Evolutionary conservation across 176 grass and related monocot species (phyloP).

Genomic region (Carex cristatella): DNA sequence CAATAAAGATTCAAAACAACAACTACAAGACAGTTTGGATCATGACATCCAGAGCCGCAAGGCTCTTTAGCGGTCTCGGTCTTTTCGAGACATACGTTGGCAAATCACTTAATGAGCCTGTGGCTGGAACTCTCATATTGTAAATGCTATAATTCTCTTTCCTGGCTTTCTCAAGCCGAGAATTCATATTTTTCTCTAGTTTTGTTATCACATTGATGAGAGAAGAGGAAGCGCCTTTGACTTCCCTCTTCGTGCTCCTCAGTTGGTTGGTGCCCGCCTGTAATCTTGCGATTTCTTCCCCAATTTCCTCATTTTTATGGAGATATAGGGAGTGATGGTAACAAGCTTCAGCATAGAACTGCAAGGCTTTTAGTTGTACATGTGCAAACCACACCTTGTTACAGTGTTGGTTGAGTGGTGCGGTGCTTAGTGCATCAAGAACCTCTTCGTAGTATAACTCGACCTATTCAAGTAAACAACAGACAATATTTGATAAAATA

Average conservation of each 20-base stretch:
- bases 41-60: neutral
- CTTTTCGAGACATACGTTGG: neutral
- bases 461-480: conserved; percentile 16
- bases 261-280: conserved; percentile 28
- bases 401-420: conserved; percentile 28
- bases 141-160: conserved; percentile 58
- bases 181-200: conserved; percentile 35
- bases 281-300: conserved; percentile 37
- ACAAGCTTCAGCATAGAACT: conserved; percentile 45
- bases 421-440: neutral
- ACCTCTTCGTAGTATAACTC: conserved; percentile 43
- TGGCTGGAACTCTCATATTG: conserved; percentile 37
- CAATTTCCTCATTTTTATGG: conserved; percentile 12
- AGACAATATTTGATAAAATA: neutral
- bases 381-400: conserved; percentile 45
- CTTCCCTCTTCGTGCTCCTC: conserved; percentile 12
- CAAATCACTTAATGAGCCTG: conserved; percentile 20
- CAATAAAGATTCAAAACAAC: too few species aligned
- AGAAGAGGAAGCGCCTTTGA: conserved; percentile 31
- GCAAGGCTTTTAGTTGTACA: conserved; percentile 46
- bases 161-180: conserved; percentile 32
- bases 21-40: too few species aligned
- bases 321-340: conserved; percentile 39
- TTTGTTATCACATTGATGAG: conserved; percentile 35
- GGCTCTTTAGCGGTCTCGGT: neutral